Base-by-base conservation (phyloP, 148 eudicot species). In the Rhododendron ovatum region DNA sequence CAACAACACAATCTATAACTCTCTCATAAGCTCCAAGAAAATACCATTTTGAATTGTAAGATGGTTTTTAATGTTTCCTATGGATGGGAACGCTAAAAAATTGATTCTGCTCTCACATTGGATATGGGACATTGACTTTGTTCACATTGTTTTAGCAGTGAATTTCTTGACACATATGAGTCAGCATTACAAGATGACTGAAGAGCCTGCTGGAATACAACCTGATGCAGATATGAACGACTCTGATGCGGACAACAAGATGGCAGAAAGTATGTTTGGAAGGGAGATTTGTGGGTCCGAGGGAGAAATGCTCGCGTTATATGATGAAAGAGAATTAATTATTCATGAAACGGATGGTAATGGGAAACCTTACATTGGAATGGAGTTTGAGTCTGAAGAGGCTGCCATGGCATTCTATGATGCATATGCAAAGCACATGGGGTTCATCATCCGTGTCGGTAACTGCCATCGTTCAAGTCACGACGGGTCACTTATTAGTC, bases 391-490 rank as follows among this genome's bases (percentile, higher is more conserved):
- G 18, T 76, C 86, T 15, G 86, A 84, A 76, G 81, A 84, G 51
- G 82, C 50, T 37, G 86, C 86, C 50, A 84, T 84, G 86, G 39
- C n/a, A 30, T 76, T 12, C 82, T 84, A 84, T 76, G 86, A 76
- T 76, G 86, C 86, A 76, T 84, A 84, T 84, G 86, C 86, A 30
- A 84, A 53, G 53, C 82, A 10, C 1, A 39, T 76, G 57, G 86
- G 86, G 26, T 84, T 84, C 57, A 39, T 84, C 35, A 76, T 75
- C 73, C 86, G 81, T 15, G 51, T 84, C 15, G 86, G 86, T 39
- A 84, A 84, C 77, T 84, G 86, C 71, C 86, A 84, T 78, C 86
- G 86, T 39, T 84, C 86, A 84, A 84, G 82, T 55, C 81, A 43
- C 1, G 81, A 84, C 24, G 71, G 71, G 37, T 84, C 86, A 76